Base-by-base conservation (phyloP, 179 eudicot genomes). In the Beta corolliflora region DNA sequence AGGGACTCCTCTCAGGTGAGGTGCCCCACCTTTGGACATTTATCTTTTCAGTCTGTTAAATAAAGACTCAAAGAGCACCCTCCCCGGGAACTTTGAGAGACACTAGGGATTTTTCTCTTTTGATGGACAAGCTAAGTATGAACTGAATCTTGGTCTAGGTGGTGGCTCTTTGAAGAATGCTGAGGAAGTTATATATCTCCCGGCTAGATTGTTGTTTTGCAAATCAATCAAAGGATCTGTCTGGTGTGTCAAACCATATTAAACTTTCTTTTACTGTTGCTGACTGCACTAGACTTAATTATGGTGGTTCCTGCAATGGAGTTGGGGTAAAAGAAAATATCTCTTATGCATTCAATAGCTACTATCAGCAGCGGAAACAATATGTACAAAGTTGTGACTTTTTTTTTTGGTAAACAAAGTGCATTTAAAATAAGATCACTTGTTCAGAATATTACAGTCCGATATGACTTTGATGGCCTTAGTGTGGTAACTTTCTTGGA, bases 61-160 rank as follows among this genome's bases (percentile, higher is more conserved):
- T 48, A 97, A 94, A 88, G 93, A 87, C n/a, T 93, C 93, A 61
- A 94, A 94, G 73, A 94, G 91, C 83, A 76, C 78, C n/a, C 88
- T 94, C 15, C 98, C 98, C 0, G 98, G 98, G 29, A 92, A 91
- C 81, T 94, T 94, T 45, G 98, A 94, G 85, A 90, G 98, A 79
- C 98, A 94, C 64, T 94, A 97, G 98, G 97, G 98, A 0, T 89
- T 94, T 54, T 92, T 94, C 86, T 92, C 97, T 5, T 94, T 94
- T 52, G 98, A 94, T 77, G 98, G 98, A 45, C 98, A 91, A 83
- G 90, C 93, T 18, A 94, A 94, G 85, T 94, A 94, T 75, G 71
- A 85, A 5, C 75, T 94, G 63, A 87, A 94, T 87, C 92, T 94
- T 66, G 98, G 91, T 31, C 52, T 87, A 79, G 89, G 97, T 12